Percentiles rank a stretch among this genome's conserved stretches.
These are phyloP conservation scores for Neltuma alba DNA, from an alignment of 306 rosid genomes.

Conservation along the genomic window DNA sequence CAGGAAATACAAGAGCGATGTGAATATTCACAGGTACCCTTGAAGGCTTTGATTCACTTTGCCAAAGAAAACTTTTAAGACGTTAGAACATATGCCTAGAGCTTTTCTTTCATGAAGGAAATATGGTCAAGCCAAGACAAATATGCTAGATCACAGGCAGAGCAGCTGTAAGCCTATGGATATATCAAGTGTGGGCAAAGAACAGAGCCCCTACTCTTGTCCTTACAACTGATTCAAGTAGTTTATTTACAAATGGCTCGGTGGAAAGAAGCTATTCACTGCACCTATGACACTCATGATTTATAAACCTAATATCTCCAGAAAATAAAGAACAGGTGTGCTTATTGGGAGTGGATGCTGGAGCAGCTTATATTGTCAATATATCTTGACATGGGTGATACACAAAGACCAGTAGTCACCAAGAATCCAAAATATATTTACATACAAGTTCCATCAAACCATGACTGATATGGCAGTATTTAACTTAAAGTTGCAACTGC, in stretches of 20 bases:
- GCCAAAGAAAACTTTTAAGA: not conserved
- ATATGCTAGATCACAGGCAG: not conserved
- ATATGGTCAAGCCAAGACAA: not conserved
- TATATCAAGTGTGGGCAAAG: not conserved
- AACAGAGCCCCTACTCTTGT: not conserved
- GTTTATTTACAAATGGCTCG: not conserved
- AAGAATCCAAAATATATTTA: not conserved
- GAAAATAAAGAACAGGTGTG: not conserved
- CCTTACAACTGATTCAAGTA: not conserved
- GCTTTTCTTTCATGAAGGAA: not conserved
- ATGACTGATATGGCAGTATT: not conserved
- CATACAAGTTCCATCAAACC: not conserved
- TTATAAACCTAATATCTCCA: not conserved
- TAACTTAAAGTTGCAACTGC: slow-evolving; percentile 3
- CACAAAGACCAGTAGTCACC: not conserved
- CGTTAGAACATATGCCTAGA: not conserved
- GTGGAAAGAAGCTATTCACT: not conserved
- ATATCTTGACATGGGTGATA: not conserved
- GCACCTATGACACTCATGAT: not conserved
- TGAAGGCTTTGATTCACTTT: not conserved
- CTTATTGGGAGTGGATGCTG: not conserved
- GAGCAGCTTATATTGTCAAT: not conserved
- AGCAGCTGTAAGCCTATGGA: not conserved
- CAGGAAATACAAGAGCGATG: not conserved
- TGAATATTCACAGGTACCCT: not conserved